These are phyloP conservation scores for Ogataea thermomethanolica DNA, from an alignment of 805 yeast genomes.

Conservation along the genomic window DNA sequence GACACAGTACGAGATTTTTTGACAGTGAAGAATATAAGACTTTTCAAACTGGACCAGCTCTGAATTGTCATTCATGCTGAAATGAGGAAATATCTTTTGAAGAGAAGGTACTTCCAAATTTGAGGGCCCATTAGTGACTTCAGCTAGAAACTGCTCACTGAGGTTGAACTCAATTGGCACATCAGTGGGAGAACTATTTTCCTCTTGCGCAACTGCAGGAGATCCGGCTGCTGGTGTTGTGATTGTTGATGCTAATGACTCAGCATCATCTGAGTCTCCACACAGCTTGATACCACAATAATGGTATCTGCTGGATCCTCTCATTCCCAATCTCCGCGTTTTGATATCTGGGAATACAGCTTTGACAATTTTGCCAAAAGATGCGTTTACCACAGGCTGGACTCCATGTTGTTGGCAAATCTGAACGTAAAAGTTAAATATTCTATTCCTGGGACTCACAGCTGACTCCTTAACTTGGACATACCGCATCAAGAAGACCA, in stretches of 20 bases:
- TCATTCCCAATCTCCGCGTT: conserved; percentile 75
- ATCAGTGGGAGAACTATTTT: conserved; percentile 3
- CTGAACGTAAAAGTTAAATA: conserved; percentile 64
- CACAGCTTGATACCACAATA: conserved; percentile 67
- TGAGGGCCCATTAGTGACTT: conserved; percentile 10
- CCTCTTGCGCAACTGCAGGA: conserved; percentile 9
- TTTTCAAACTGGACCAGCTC: conserved; percentile 38
- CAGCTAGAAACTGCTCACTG: conserved; percentile 11
- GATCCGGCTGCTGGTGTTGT: conserved; percentile 17
- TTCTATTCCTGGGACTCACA: conserved; percentile 60
- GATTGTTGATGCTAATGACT: conserved; percentile 11
- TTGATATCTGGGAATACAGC: conserved; percentile 62
- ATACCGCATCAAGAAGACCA: conserved; percentile 71
- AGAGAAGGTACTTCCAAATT: conserved; percentile 18
- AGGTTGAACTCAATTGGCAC: conserved; percentile 8
- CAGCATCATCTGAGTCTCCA: conserved; percentile 34
- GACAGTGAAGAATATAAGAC: conserved; percentile 62
- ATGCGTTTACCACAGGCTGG: conserved; percentile 69
- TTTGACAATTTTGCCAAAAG: conserved; percentile 71
- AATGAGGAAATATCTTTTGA: conserved; percentile 11
- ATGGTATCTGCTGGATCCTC: conserved; percentile 82
- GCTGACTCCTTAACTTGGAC: conserved; percentile 49
- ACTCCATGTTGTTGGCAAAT: conserved; percentile 51
- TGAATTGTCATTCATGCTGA: conserved; percentile 10
- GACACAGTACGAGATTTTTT: conserved; percentile 58